Evolutionary conservation across 495 filamentous ascomycete genomes (phyloP), one percentile per base, ranked within the genome.

Genomic region (Penicillium simplicissimum): DNA sequence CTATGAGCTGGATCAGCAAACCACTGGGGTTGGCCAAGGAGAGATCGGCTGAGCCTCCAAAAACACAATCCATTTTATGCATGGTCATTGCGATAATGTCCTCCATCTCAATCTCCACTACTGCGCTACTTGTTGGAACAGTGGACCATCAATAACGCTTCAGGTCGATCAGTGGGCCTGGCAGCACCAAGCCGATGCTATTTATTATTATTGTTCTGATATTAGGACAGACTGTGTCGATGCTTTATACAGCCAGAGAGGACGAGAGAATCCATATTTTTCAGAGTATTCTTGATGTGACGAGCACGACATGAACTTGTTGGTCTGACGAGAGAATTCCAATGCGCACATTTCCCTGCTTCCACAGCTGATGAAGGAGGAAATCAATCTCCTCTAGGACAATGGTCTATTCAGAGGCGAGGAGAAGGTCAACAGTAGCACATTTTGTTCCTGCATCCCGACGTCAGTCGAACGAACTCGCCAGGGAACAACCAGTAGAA

Each of bases 371-470:
- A 48, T 28, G 21, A 48, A 28, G 21, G 21, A 13, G 28, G 10
- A 10, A 14, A 25, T 28, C 2, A 11, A 15, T 23, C 14, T 13
- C 5, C 14, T 11, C 0, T 3, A 5, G 25, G 23, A 31, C 8
- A 8, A 14, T 8, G 15, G 40, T 15, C 42, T 11, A 23, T 23
- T 3, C 10, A 23, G 34, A 55, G 36, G 57, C 52, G 40, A 64
- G 56, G 53, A 52, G 58, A 55, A 38, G 23, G 42, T 60, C 57
- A 60, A 47, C 57, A 64, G 57, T 33, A 45, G 36, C 38, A 54
- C 25, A 25, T 25, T 25, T 25, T 25, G 23, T 25, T 9, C 11
- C 42, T 61, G 33, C 52, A 55, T 55, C n/a, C 51, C 40, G 49
- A 54, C 38, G 42, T 55, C 42, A 61, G 19, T 48, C 14, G 4